Evolutionary conservation across 2,329 filamentous ascomycete genomes (phyloP), one percentile per base, ranked within the genome.

Genomic region (Ceratocystis albifundus): DNA sequence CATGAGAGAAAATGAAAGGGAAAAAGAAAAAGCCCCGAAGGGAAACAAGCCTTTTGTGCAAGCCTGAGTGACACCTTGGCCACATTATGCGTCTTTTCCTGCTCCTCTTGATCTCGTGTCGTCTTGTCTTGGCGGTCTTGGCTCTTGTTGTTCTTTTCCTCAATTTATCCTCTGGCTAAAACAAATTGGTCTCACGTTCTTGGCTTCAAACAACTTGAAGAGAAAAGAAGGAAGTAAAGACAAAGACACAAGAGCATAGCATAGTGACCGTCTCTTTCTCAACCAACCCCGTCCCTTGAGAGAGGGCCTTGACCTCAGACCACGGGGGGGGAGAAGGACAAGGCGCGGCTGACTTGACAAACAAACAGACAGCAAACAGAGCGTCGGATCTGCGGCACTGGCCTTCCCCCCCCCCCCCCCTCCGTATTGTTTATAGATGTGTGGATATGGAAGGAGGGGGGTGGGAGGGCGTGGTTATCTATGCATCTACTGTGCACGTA

Each of bases 1-100:
- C 3, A 53, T 3, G 1, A 20, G 48, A 53, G 30, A 15, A 5
- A 57, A 57, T 10, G 15, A 57, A 30, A 32, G 12, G 8, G 4
- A 57, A 59, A 22, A 22, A 57, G 36, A 22, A 22, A 59, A 36
- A 32, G 10, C 25, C 28, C 32, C 25, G 6, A 30, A 59, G 53
- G n/a, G 55, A 59, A 59, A 59, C 55, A 59, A 59, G 55, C 55
- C 55, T 59, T 57, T 59, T 59, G 28, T 59, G 28, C 55, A 59
- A 2, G 30, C 30, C 25, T 59, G 55, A 59, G 55, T 59, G 55
- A 36, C 55, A 59, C 28, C 55, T 59, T 59, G 55, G 55, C 55
- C 36, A 41, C 36, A 41, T 41, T 59, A 17, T 59, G 55, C 55
- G 55, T 15, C 25, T 59, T 59, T 59, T 59, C 28, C 55, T 59